A percentile compares a stretch with the other conserved stretches of the same genome.
phyloP scores from a whole-genome alignment of 805 yeast genomes.

The Teunomyces tritomae region DNA sequence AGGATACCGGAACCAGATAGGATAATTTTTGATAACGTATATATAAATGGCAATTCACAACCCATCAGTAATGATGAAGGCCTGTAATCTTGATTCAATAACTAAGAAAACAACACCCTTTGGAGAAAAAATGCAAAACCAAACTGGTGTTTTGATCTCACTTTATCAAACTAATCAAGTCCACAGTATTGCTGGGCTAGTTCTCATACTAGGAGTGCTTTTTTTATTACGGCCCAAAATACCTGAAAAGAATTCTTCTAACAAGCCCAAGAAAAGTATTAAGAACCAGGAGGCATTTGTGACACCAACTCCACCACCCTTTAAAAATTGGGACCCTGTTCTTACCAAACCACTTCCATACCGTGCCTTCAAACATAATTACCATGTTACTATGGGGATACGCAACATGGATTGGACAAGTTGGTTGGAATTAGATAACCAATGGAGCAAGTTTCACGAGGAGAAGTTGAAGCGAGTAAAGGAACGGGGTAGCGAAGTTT shows the following conservation, averaged over 20 bases:
- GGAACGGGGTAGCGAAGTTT: conserved; percentile 45
- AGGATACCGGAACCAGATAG: conserved; percentile 5
- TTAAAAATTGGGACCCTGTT: conserved; percentile 46
- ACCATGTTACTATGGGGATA: conserved; percentile 68
- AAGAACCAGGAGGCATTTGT: conserved; percentile 50
- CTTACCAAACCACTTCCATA: conserved; percentile 58
- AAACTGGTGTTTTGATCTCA: background rate
- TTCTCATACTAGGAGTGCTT: background rate
- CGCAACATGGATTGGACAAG: conserved; percentile 56
- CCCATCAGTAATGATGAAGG: background rate
- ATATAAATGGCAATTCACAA: background rate
- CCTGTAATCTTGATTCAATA: background rate
- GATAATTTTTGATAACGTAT: background rate
- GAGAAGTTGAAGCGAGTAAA: conserved; percentile 49
- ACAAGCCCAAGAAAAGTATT: conserved; percentile 48
- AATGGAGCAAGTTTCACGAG: conserved; percentile 56
- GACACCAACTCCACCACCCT: conserved; percentile 50
- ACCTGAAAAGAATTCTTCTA: conserved; percentile 11
- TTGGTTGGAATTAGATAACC: conserved; percentile 70
- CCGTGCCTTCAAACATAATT: conserved; percentile 64
- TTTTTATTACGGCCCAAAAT: background rate
- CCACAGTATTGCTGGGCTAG: background rate
- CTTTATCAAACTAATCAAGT: background rate
- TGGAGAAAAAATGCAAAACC: background rate
- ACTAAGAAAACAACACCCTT: background rate